Evolutionary conservation across 2,329 filamentous ascomycete species (phyloP).

Genomic region (Parastagonospora nodorum): DNA sequence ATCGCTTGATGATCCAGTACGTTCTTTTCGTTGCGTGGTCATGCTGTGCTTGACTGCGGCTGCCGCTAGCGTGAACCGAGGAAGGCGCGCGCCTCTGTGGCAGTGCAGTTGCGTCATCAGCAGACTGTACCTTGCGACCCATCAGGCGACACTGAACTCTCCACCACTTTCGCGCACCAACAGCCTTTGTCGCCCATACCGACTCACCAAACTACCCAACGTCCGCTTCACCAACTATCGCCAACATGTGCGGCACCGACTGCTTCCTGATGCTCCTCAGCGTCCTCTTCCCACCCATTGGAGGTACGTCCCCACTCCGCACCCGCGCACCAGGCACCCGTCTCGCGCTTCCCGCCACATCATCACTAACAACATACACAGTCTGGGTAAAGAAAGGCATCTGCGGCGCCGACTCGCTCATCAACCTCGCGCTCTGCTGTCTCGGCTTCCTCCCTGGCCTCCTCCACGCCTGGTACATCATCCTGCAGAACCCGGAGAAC

Average conservation of each 20-base stretch:
- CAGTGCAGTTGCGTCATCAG: conserved; percentile 2
- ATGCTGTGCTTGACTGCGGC: not conserved
- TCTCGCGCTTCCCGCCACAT: not conserved
- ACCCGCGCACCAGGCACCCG: conserved; percentile 21
- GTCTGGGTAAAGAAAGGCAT: conserved; percentile 97
- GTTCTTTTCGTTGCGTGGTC: not conserved
- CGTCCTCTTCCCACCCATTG: conserved; percentile 64
- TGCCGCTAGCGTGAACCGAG: not conserved
- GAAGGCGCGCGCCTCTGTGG: not conserved
- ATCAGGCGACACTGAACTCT: conserved; percentile 5
- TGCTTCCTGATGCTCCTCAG: conserved; percentile 65
- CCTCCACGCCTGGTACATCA: conserved; percentile 97
- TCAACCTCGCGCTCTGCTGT: conserved; percentile 88
- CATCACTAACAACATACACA: conserved; percentile 43
- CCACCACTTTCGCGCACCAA: not conserved
- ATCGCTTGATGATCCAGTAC: not conserved
- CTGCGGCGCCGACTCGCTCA: conserved; percentile 88
- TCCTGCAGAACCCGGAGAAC: conserved; percentile 81
- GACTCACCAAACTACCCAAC: not conserved
- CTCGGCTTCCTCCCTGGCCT: conserved; percentile 73
- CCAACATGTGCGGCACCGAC: conserved; percentile 63
- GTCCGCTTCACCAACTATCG: not conserved
- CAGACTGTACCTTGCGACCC: not conserved
- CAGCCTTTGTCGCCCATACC: not conserved
- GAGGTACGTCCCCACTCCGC: conserved; percentile 51